Base-by-base conservation (phyloP, 176 grass and related monocot genomes). In the Guadua angustifolia region DNA sequence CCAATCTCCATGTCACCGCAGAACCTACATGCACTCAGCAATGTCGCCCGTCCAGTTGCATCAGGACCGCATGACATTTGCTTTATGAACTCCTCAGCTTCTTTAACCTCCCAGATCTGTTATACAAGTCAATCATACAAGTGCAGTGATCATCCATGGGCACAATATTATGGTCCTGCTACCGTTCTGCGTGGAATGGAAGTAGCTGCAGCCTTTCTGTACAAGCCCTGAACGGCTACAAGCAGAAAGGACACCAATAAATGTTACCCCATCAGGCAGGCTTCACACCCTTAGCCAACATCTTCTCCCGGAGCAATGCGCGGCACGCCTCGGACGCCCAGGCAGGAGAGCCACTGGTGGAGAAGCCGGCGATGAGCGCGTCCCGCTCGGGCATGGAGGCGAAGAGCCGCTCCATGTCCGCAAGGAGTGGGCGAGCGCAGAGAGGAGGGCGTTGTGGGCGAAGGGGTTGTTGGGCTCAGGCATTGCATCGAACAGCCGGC, bases 71-170 rank as follows among this genome's bases (percentile, higher is more conserved):
- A 81, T 44, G 92, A 83, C 92, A 91, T 94, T 70, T 89, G 55
- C 66, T 86, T 89, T 75, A 94, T 94, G 73, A 94, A 94, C 40
- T 94, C 80, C 71, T 79, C 86, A 15, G 89, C 89, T 71, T 94
- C 86, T 79, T 87, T 35, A 94, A 74, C 72, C 43, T 87, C 67
- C 92, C 92, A 65, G 92, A 82, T 91, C 89, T 89, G 61, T 86
- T 94, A 44, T 91, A 94, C 47, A 94, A 80, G 64, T 94, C 92
- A 79, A 94, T 89, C 89, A 94, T 94, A 84, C 92, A 94, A 18
- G 84, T 94, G 66, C 89, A 91, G 26, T 91, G 92, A 79, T 91
- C 89, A 1, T 86, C 80, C 43, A 86, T 66, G 19, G 92, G 89
- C 21, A 75, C 71, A 78, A 94, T 85, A 16, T 84, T 80, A 36